phyloP scores from a whole-genome alignment of 495 filamentous ascomycete genomes.

The Aspergillus cristatus region DNA sequence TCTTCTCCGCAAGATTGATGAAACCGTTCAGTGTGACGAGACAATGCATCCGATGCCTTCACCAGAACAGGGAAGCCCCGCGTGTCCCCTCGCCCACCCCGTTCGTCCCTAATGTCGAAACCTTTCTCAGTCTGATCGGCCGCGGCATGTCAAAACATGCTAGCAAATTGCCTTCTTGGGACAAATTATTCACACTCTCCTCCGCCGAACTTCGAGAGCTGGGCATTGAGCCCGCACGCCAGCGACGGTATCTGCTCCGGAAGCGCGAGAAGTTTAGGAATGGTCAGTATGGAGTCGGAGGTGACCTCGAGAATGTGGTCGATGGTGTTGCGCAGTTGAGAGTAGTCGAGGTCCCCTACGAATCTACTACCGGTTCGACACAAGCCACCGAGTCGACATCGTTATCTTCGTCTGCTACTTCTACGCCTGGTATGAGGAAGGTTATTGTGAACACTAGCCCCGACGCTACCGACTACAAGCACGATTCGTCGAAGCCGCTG shows the following conservation, averaged over 20 bases:
- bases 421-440: constrained; percentile 46
- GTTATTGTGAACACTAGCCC: constrained; percentile 65
- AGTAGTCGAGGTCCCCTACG: constrained; percentile 52
- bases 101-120: constrained; percentile 80
- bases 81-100: constrained; percentile 63
- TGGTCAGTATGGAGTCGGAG: constrained; percentile 67
- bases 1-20: constrained; percentile 19
- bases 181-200: constrained; percentile 71
- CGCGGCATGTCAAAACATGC: constrained; percentile 72
- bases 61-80: constrained; percentile 14
- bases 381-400: constrained; percentile 2
- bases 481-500: constrained; percentile 23
- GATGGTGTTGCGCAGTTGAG: constrained; percentile 63
- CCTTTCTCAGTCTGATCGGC: constrained; percentile 88
- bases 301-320: constrained; percentile 62
- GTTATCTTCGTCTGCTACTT: constrained; percentile 29
- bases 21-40: constrained; percentile 16
- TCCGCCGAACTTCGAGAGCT: constrained; percentile 68
- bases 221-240: constrained; percentile 77
- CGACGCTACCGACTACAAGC: constrained; percentile 36
- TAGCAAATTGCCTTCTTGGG: constrained; percentile 77
- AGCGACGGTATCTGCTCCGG: constrained; percentile 70
- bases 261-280: constrained; percentile 78
- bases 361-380: constrained; percentile 2
- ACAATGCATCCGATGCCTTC: constrained; percentile 27